A percentile compares a stretch with the other conserved stretches of the same genome.
phyloP scores from a whole-genome alignment of 371 early-diverging fungal species.

The Mucor racemosus region DNA sequence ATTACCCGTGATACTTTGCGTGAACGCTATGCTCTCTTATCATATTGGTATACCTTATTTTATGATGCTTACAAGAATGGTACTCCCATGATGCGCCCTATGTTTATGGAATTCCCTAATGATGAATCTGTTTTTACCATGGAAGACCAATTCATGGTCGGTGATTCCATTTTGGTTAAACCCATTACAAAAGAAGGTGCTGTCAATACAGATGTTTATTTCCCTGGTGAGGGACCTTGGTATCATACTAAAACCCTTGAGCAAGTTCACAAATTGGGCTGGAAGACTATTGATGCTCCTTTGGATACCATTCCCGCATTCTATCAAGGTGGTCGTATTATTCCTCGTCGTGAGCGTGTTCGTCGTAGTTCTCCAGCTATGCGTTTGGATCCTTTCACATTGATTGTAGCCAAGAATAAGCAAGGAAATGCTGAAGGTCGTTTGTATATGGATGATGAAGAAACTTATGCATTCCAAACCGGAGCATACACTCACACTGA shows the following conservation, averaged over 20 bases:
- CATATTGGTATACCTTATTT: constrained; percentile 86
- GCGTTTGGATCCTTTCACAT: constrained; percentile 89
- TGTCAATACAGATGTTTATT: constrained; percentile 63
- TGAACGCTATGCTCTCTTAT: constrained; percentile 77
- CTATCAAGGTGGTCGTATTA: constrained; percentile 85
- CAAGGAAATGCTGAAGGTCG: constrained; percentile 73
- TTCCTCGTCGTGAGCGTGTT: constrained; percentile 85
- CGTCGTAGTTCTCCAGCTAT: constrained; percentile 85
- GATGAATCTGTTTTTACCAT: constrained; percentile 73
- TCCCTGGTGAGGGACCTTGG: constrained; percentile 74
- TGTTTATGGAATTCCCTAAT: constrained; percentile 82
- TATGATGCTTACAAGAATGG: constrained; percentile 70
- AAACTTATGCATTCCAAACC: constrained; percentile 70
- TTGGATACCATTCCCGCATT: constrained; percentile 83
- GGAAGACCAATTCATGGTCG: constrained; percentile 88
- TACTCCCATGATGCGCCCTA: constrained; percentile 82
- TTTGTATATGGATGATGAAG: constrained; percentile 93
- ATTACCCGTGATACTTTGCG: constrained; percentile 76
- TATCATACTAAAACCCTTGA: constrained; percentile 73
- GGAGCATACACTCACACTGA: constrained; percentile 65
- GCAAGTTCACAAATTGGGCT: constrained; percentile 48
- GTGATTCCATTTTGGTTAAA: constrained; percentile 75
- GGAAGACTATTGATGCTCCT: constrained; percentile 64
- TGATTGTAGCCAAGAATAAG: constrained; percentile 79
- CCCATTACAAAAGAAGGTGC: constrained; percentile 70